These are phyloP conservation scores for Coemansia sp. DNA, from an alignment of 192 early-diverging fungal species.

Conservation along the genomic window DNA sequence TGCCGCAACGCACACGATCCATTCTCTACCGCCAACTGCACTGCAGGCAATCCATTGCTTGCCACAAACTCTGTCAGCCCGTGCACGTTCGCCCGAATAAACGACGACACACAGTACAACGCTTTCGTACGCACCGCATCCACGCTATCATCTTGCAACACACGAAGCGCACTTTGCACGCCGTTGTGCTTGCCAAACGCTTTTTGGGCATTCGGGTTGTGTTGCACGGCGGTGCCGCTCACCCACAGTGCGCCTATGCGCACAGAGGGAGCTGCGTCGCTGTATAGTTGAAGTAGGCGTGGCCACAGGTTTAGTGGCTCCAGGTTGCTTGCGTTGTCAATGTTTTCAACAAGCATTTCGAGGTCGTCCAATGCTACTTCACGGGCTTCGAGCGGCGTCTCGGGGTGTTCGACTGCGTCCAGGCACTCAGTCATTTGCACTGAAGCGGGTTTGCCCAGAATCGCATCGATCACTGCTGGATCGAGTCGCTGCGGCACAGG, in stretches of 20 bases:
- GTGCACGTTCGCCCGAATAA: conserved; percentile 58
- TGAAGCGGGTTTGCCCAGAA: conserved; percentile 90
- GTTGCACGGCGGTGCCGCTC: conserved; percentile 89
- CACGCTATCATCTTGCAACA: conserved; percentile 42
- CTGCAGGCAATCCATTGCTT: conserved; percentile 38
- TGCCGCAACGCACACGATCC: conserved; percentile 22
- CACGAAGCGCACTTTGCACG: conserved; percentile 44
- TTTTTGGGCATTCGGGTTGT: conserved; percentile 83
- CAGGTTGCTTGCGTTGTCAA: conserved; percentile 91
- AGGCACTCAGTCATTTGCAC: conserved; percentile 85
- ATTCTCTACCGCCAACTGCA: conserved; percentile 51
- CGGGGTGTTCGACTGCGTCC: conserved; percentile 60
- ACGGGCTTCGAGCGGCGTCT: conserved; percentile 63
- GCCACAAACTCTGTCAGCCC: conserved; percentile 62
- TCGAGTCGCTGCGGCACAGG: conserved; percentile 58
- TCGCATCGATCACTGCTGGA: conserved; percentile 85
- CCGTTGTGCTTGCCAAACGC: conserved; percentile 60
- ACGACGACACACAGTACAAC: conserved; percentile 68
- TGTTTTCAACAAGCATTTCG: conserved; percentile 83
- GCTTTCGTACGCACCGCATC: conserved; percentile 67
- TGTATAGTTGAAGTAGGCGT: conserved; percentile 58
- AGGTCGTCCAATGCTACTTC: conserved; percentile 88
- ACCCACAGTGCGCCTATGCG: conserved; percentile 83
- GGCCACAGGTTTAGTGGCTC: conserved; percentile 88
- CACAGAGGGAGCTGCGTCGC: conserved; percentile 56